Evolutionary conservation across 2,329 filamentous ascomycete genomes (phyloP).

Genomic region (Westerdykella ornata): DNA sequence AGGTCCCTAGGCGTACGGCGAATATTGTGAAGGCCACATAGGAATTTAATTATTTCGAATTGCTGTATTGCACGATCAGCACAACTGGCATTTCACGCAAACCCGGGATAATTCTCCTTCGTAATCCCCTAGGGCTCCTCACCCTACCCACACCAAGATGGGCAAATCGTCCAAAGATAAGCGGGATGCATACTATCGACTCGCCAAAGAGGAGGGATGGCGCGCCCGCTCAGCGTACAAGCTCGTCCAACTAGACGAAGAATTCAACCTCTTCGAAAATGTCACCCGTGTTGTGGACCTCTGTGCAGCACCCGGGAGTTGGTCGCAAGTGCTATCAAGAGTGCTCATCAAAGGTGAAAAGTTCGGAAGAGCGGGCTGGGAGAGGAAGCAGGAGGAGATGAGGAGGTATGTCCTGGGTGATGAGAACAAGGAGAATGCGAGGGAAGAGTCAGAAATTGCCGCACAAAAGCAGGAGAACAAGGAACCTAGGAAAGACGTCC

Average conservation of each 20-base stretch:
- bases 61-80: too few relatives aligned
- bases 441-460: constrained; percentile 3
- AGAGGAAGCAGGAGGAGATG: constrained; percentile 69
- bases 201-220: constrained; percentile 99
- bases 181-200: constrained; percentile 92
- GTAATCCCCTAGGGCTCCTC: neutral
- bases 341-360: constrained; percentile 90
- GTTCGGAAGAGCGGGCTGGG: constrained; percentile 79
- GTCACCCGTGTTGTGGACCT: constrained; percentile 92
- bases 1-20: too few relatives aligned
- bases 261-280: constrained; percentile 87
- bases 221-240: constrained; percentile 95
- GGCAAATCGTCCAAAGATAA: constrained; percentile 99
- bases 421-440: constrained; percentile 7
- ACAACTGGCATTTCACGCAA: too few relatives aligned
- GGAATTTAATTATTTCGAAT: too few relatives aligned
- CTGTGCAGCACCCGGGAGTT: constrained; percentile 91
- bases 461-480: constrained; percentile 15
- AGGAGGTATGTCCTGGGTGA: constrained; percentile 52
- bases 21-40: too few relatives aligned
- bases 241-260: constrained; percentile 88
- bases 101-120: too few relatives aligned
- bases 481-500: constrained; percentile 59
- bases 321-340: constrained; percentile 92
- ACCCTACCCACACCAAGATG: constrained; percentile 47